phyloP scores from a whole-genome alignment of 352 stramenopile species.

The Phytopythium aichiense region DNA sequence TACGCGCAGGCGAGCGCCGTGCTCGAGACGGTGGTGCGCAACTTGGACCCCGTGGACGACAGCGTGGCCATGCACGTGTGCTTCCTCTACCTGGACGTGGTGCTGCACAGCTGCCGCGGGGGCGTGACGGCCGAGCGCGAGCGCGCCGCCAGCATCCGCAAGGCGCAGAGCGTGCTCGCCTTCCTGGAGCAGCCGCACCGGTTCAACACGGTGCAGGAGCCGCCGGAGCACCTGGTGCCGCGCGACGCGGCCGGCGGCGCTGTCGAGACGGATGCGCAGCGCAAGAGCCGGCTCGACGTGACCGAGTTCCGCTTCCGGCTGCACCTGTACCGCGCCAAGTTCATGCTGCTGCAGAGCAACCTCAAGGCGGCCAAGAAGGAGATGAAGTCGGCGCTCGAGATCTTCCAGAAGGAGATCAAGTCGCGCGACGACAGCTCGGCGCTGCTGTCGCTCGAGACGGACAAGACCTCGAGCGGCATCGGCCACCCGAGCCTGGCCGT shows the following conservation, averaged over 20 bases:
- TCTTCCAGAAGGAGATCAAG: constrained; percentile 92
- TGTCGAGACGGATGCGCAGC: constrained; percentile 45
- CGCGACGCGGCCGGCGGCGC: constrained; percentile 27
- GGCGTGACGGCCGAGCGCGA: constrained; percentile 80
- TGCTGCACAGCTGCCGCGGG: constrained; percentile 85
- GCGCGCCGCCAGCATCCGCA: constrained; percentile 64
- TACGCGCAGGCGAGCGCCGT: constrained; percentile 84
- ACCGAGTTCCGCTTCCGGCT: constrained; percentile 89
- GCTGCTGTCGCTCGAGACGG: constrained; percentile 31
- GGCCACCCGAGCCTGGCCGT: constrained; percentile 74
- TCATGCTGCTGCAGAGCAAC: constrained; percentile 85
- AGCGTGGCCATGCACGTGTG: constrained; percentile 91
- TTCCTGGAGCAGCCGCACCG: constrained; percentile 90
- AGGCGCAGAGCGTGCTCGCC: constrained; percentile 80
- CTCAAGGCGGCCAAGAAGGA: constrained; percentile 91
- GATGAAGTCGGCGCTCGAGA: constrained; percentile 90
- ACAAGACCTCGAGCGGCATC: constrained; percentile 74
- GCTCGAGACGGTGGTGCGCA: constrained; percentile 84
- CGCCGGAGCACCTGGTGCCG: constrained; percentile 30
- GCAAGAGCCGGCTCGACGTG: constrained; percentile 57
- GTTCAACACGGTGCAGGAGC: constrained; percentile 77
- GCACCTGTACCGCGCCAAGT: constrained; percentile 91
- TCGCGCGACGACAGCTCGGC: constrained; percentile 21
- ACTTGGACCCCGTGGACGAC: constrained; percentile 90
- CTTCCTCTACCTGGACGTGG: constrained; percentile 91